Conservation (phyloP, 2,329 filamentous ascomycete species). For the Colletotrichum orbiculare region DNA sequence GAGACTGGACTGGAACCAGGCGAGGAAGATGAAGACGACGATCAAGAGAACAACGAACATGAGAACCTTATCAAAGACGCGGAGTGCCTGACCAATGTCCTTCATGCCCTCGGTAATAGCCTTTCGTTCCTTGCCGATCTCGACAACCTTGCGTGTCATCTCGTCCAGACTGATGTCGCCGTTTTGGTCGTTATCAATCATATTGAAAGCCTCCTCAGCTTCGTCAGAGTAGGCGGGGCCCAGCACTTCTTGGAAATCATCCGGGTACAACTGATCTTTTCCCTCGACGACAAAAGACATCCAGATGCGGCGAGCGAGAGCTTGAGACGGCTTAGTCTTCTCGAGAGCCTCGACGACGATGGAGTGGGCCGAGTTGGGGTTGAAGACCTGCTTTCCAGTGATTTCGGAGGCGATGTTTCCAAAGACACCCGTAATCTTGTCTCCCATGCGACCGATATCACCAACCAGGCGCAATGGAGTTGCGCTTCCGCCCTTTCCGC, state of each 20-base stretch:
- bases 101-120: slow-evolving; percentile 94
- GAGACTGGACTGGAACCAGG: slow-evolving; percentile 39
- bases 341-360: slow-evolving; percentile 91
- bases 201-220: slow-evolving; percentile 85
- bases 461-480: slow-evolving; percentile 85
- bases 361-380: slow-evolving; percentile 89
- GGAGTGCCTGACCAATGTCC: slow-evolving; percentile 94
- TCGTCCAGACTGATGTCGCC: slow-evolving; percentile 96
- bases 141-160: slow-evolving; percentile 88
- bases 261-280: slow-evolving; percentile 78
- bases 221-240: slow-evolving; percentile 78
- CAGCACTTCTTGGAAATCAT: slow-evolving; percentile 90
- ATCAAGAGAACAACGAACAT: slow-evolving; percentile 84
- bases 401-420: slow-evolving; percentile 95
- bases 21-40: slow-evolving; percentile 80
- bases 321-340: slow-evolving; percentile 84
- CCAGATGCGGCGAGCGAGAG: slow-evolving; percentile 94
- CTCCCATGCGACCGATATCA: slow-evolving; percentile 83
- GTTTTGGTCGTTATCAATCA: slow-evolving; percentile 88
- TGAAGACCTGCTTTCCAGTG: slow-evolving; percentile 95
- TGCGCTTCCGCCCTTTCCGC: slow-evolving; percentile 60
- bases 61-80: slow-evolving; percentile 88
- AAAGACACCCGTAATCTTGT: slow-evolving; percentile 93
- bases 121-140: slow-evolving; percentile 87
- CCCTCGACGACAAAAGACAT: slow-evolving; percentile 98